phyloP scores from a whole-genome alignment of 2,329 filamentous ascomycete genomes.

The Tolypocladium guangdongense region DNA sequence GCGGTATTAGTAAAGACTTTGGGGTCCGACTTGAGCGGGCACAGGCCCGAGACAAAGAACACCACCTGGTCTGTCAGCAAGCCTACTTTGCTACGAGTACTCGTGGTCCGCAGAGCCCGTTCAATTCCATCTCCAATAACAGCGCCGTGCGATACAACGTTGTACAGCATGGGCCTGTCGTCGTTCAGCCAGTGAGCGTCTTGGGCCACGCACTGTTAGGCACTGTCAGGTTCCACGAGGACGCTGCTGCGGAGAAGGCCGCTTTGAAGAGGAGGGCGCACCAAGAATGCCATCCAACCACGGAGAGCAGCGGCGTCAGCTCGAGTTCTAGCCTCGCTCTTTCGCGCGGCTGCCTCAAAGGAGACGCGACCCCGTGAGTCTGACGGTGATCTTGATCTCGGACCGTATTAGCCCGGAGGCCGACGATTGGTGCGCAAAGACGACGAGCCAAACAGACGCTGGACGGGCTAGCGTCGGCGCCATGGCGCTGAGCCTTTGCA shows the following conservation, averaged over 20 bases:
- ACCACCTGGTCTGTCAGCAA: not conserved
- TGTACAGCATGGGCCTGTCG: not conserved
- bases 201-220: not conserved
- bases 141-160: not conserved
- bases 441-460: not conserved
- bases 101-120: not conserved
- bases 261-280: not conserved
- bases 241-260: not conserved
- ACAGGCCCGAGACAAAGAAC: not conserved
- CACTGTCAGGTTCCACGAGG: not conserved
- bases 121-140: not conserved
- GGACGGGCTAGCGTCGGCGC: not conserved
- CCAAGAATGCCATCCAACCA: not conserved
- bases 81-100: not conserved
- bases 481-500: not conserved
- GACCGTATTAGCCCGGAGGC: not conserved
- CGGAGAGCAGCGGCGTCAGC: not conserved
- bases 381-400: not conserved
- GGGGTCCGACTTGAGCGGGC: too few relatives aligned
- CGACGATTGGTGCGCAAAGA: not conserved
- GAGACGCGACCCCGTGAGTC: not conserved
- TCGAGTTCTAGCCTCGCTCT: not conserved
- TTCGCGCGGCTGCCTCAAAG: not conserved
- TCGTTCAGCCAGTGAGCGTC: not conserved
- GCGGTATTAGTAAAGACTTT: too few relatives aligned